These are phyloP conservation scores for Otatea glauca DNA, from an alignment of 176 grass and related monocot species.

Conservation along the genomic window DNA sequence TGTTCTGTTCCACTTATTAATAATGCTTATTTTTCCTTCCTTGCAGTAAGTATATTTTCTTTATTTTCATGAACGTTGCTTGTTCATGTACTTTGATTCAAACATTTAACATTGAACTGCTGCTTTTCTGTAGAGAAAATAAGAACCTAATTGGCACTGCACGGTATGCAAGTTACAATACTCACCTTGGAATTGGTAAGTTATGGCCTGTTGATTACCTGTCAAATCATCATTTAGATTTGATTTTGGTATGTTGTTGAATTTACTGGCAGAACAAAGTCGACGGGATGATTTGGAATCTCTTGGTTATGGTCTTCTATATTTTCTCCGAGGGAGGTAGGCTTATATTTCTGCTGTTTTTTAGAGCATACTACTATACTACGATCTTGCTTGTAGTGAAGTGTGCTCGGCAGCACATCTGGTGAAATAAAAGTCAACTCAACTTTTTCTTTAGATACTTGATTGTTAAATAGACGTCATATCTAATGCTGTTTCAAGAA, in stretches of 20 bases:
- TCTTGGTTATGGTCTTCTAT: slow-evolving; percentile 95
- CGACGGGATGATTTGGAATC: slow-evolving; percentile 97
- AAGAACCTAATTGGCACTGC: slow-evolving; percentile 96
- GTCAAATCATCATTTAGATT: slow-evolving; percentile 28
- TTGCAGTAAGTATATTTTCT: not conserved
- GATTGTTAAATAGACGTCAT: slow-evolving; percentile 6
- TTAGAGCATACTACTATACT: not conserved
- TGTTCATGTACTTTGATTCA: not conserved
- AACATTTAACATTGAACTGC: slow-evolving; percentile 21
- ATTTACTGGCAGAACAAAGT: slow-evolving; percentile 82
- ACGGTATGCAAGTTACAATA: slow-evolving; percentile 93
- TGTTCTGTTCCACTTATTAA: not conserved
- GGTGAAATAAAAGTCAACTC: slow-evolving; percentile 4
- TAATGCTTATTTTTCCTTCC: not conserved
- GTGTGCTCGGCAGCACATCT: slow-evolving; percentile 2
- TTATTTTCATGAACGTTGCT: not conserved
- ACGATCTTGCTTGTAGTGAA: not conserved
- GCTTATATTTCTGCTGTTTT: slow-evolving; percentile 18
- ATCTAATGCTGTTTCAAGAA: not conserved
- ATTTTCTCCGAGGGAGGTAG: slow-evolving; percentile 94
- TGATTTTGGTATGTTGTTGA: slow-evolving; percentile 32
- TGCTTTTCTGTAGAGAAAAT: slow-evolving; percentile 75
- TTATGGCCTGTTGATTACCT: slow-evolving; percentile 25
- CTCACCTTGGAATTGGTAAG: slow-evolving; percentile 94
- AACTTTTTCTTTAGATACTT: not conserved